Base-by-base conservation (phyloP, 306 rosid species). In the Acacia melanoxylon region DNA sequence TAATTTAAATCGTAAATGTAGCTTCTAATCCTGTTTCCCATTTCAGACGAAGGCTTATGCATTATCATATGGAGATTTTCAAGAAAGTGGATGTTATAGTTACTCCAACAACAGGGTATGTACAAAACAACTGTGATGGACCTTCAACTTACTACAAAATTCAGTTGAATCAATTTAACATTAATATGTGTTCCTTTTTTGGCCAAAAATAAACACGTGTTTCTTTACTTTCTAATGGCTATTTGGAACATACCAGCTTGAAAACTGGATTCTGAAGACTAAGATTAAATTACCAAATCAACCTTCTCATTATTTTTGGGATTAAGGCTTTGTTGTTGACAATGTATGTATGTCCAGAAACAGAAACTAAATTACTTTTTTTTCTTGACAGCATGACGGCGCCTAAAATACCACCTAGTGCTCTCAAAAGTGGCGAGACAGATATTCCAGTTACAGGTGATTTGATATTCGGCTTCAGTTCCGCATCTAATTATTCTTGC, bases 91-190 rank as follows among this genome's bases (percentile, higher is more conserved):
- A 95, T 84, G 85, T 95, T 85, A 91, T 95, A 66, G 97, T 93
- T 86, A 93, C 99, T 79, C 99, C 99, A 42, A 95, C 98, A 67
- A 95, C 99, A n/a, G 99, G 97, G 97, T 95, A 90, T 81, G 94
- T 83, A 81, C 44, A 37, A 80, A 44, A 24, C 69, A 5, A 51
- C 27, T 37, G 37, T 62, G 78, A 76, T 82, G 71, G 29, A 78
- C 66, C 27, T 44, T 69, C 74, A 27, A 31, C 68, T 25, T 52
- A 15, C 56, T 31, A 65, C 70, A 56, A 51, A 76, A 62, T 75
- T 31, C 76, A 58, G 79, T 79, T 68, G n/a, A 73, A 17, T n/a
- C 59, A 46, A 68, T 67, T 77, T 75, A 54, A 58, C 29, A 24
- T 41, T 76, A 56, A 78, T 80, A 65, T 27, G 63, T 48, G 63